phyloP scores from a whole-genome alignment of 1,284 basidiomycete genomes.

The Cryptococcus jaspeensis region DNA sequence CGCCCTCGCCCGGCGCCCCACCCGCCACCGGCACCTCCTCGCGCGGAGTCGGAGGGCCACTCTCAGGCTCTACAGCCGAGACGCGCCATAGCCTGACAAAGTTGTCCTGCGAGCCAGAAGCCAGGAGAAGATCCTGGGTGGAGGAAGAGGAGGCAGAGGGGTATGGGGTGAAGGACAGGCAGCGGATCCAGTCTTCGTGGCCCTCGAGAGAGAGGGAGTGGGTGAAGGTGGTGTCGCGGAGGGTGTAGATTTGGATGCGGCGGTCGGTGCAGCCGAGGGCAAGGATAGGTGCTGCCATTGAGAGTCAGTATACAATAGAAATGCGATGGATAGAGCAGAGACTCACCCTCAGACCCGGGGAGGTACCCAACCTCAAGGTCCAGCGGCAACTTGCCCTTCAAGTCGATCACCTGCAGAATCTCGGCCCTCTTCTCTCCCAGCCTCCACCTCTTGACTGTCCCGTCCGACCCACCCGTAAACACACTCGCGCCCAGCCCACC shows the following conservation, averaged over 20 bases:
- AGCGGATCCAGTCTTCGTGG: constrained; percentile 91
- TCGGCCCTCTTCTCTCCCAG: constrained; percentile 12
- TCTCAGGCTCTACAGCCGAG: constrained; percentile 6
- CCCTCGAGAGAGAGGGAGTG: constrained; percentile 64
- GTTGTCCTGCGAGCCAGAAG: constrained; percentile 88
- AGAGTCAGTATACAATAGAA: too few relatives aligned
- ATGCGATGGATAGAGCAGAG: neutral
- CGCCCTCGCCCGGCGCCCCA: neutral
- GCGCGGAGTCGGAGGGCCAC: constrained; percentile 54
- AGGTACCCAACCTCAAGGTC: constrained; percentile 65
- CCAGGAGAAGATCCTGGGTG: constrained; percentile 59
- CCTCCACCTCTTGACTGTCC: constrained; percentile 69
- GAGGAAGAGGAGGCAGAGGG: constrained; percentile 27
- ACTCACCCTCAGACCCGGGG: constrained; percentile 65
- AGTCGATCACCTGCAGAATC: constrained; percentile 59
- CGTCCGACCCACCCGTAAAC: constrained; percentile 77
- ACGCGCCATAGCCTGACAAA: constrained; percentile 86
- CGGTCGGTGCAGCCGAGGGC: constrained; percentile 74
- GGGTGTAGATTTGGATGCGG: constrained; percentile 71
- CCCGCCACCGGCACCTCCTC: constrained; percentile 32
- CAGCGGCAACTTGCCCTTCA: constrained; percentile 72
- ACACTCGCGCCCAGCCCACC: constrained; percentile 50
- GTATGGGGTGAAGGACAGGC: constrained; percentile 64
- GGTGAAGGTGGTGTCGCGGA: constrained; percentile 57
- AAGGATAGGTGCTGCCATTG: constrained; percentile 63